These are phyloP conservation scores for Blastobotrys peoriensis DNA, from an alignment of 805 yeast genomes.

Conservation along the genomic window DNA sequence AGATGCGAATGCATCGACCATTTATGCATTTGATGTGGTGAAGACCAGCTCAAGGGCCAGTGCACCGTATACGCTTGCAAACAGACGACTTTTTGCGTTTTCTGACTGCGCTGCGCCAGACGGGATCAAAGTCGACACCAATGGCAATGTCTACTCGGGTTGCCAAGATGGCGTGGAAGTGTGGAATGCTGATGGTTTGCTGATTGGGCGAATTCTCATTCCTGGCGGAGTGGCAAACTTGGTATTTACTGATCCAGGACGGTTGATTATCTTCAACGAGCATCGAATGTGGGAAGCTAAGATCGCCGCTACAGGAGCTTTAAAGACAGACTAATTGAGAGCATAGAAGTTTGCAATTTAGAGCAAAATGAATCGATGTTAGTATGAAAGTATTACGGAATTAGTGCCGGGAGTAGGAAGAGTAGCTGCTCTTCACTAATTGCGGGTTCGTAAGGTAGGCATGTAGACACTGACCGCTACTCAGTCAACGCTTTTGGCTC, in stretches of 20 bases:
- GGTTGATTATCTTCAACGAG: conserved; percentile 22
- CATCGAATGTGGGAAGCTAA: conserved; percentile 16
- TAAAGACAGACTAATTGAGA: too few species aligned
- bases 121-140: conserved; percentile 24
- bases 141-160: conserved; percentile 26
- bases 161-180: conserved; percentile 27
- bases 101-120: conserved; percentile 26
- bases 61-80: conserved; percentile 16
- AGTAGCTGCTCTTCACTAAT: too few species aligned
- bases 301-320: conserved; percentile 16
- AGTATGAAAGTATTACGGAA: too few species aligned
- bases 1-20: conserved; percentile 18
- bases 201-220: conserved; percentile 23
- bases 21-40: conserved; percentile 25
- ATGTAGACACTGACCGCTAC: too few species aligned
- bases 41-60: conserved; percentile 5
- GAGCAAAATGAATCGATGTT: too few species aligned
- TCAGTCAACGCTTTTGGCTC: too few species aligned
- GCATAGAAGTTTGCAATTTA: too few species aligned
- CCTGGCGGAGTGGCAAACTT: conserved; percentile 26
- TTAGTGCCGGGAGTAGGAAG: too few species aligned
- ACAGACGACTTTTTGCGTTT: conserved; percentile 26
- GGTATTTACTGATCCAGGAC: conserved; percentile 23
- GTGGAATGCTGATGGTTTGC: conserved; percentile 23
- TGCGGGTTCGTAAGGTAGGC: too few species aligned